Base-by-base conservation (phyloP, 2,329 filamentous ascomycete species). In the Macrophomina tecta region DNA sequence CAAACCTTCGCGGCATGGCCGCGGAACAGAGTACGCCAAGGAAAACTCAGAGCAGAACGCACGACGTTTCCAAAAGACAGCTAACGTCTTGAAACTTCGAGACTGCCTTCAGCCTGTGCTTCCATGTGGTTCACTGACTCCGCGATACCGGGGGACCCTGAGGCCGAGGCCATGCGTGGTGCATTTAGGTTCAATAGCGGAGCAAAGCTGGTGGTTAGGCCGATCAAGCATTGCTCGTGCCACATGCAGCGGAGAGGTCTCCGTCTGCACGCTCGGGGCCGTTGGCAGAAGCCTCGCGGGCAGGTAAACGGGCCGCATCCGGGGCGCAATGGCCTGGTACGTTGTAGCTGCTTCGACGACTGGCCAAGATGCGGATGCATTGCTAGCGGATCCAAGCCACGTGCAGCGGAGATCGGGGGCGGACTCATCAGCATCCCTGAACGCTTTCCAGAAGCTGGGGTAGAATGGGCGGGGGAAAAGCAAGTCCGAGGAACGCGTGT, bases 111-210 rank as follows among this genome's bases (percentile, higher is more conserved):
- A 48, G 14, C 32, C 8, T 14, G 46, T 49, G 42, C 42, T 38
- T 30, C 45, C 42, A 62, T 62, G 45, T 62, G 58, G 58, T 32
- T 18, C 30, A 23, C 42, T 48, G 42, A 48, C 58, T 49, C 42
- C 18, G 2, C 58, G 58, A 30, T 23, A 12, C 12, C n/a, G 38
- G 23, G 4, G 3, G 6, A 28, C 7, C 11, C 30, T 0, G 28
- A 16, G 14, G 42, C 56, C 30, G 48, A 18, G 8, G 11, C 11
- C 12, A 30, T 5, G 30, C 53, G 40, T 45, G 11, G 6, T 16
- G 14, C 14, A 6, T 60, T 32, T 32, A 60, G 55, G 55, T 18
- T 60, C 16, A 56, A 56, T 38, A 38, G 11, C 16, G 53, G 53
- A 11, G 36, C 36, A 18, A 8, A 11, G 16, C 32, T 51, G 23